These are phyloP conservation scores for Cercospora sp. DNA, from an alignment of 2,329 filamentous ascomycete genomes.

Conservation along the genomic window DNA sequence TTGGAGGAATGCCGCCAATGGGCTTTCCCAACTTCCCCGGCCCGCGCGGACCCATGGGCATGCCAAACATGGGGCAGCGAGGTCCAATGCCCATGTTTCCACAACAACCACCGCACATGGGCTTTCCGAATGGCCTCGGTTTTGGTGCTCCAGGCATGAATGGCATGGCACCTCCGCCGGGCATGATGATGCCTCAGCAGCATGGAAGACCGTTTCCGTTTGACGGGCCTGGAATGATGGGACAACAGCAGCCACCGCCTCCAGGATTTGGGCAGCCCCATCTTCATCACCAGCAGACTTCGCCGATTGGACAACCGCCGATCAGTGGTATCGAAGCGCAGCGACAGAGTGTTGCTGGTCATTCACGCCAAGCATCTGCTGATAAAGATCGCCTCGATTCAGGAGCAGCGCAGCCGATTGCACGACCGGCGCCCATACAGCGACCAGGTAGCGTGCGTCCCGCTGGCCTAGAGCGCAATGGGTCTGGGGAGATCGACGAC, in stretches of 20 bases:
- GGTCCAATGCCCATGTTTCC: conserved; percentile 57
- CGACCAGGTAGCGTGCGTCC: conserved; percentile 73
- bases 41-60: conserved; percentile 54
- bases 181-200: conserved; percentile 55
- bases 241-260: conserved; percentile 34
- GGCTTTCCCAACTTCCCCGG: conserved; percentile 58
- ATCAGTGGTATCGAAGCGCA: conserved; percentile 39
- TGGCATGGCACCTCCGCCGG: conserved; percentile 48
- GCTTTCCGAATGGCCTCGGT: conserved; percentile 40
- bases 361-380: conserved; percentile 74
- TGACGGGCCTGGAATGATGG: conserved; percentile 45
- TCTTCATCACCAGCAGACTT: conserved; percentile 35
- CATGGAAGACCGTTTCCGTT: conserved; percentile 54
- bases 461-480: conserved; percentile 42
- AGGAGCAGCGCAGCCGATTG: conserved; percentile 69
- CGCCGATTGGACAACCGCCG: conserved; percentile 39
- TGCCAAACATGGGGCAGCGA: conserved; percentile 55
- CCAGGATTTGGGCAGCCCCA: conserved; percentile 57
- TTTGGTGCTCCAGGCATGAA: conserved; percentile 62
- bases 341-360: conserved; percentile 47
- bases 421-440: conserved; percentile 82
- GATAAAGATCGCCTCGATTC: conserved; percentile 62
- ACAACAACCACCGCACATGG: conserved; percentile 53
- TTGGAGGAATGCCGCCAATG: conserved; percentile 53
- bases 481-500: conserved; percentile 54